phyloP scores from a whole-genome alignment of 768 basidiomycete genomes.

The Russula griseocarnosa region DNA sequence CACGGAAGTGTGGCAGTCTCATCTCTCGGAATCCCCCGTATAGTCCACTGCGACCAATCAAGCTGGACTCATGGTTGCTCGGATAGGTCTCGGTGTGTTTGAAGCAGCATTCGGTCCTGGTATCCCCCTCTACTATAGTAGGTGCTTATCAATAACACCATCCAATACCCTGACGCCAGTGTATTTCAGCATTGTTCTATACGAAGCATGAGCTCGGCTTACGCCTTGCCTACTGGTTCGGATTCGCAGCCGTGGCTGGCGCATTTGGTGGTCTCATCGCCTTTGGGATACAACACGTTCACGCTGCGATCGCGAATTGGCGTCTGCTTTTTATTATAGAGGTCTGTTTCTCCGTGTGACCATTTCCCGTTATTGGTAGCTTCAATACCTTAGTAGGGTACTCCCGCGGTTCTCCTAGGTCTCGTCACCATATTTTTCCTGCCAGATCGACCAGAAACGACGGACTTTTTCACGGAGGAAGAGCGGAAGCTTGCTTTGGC shows the following conservation, averaged over 20 bases:
- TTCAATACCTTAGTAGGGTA: slow-evolving; percentile 44
- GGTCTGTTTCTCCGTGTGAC: slow-evolving; percentile 37
- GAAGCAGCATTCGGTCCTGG: slow-evolving; percentile 76
- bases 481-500: slow-evolving; percentile 60
- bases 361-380: not conserved
- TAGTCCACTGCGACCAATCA: slow-evolving; percentile 63
- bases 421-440: slow-evolving; percentile 52
- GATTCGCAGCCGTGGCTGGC: slow-evolving; percentile 78
- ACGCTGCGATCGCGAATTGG: slow-evolving; percentile 50
- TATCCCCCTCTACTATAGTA: slow-evolving; percentile 76
- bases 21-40: not conserved
- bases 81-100: slow-evolving; percentile 68
- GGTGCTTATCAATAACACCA: slow-evolving; percentile 30
- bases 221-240: slow-evolving; percentile 78
- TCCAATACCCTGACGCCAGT: not conserved
- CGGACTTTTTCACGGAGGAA: slow-evolving; percentile 48
- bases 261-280: slow-evolving; percentile 84
- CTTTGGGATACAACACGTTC: slow-evolving; percentile 66
- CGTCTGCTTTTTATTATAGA: slow-evolving; percentile 71
- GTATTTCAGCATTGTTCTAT: slow-evolving; percentile 62
- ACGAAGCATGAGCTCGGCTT: slow-evolving; percentile 70
- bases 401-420: slow-evolving; percentile 63
- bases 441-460: slow-evolving; percentile 70
- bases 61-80: slow-evolving; percentile 51
- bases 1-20: not conserved